A percentile compares a stretch with the other conserved stretches of the same genome.
These are phyloP conservation scores for Zygosaccharomyces gambellarensis DNA, from an alignment of 805 yeast species.

Conservation along the genomic window DNA sequence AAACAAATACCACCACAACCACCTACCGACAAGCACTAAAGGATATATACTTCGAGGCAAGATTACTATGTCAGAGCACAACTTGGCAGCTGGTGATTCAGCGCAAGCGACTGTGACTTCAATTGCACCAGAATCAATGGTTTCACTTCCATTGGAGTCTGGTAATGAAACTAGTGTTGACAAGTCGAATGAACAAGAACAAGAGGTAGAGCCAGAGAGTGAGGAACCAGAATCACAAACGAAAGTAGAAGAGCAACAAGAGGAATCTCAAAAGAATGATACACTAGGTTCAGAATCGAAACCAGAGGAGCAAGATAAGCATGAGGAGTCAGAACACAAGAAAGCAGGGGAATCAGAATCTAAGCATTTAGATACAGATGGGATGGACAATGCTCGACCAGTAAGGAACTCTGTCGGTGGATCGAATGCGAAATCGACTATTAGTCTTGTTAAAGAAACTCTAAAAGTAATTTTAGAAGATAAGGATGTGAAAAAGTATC, in stretches of 20 bases:
- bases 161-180: conserved; percentile 6
- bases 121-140: conserved; percentile 15
- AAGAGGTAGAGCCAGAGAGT: conserved; percentile 24
- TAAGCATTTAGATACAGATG: neutral
- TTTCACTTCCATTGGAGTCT: conserved; percentile 7
- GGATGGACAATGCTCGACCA: neutral
- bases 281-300: conserved; percentile 26
- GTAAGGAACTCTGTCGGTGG: conserved; percentile 2
- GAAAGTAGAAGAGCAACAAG: conserved; percentile 8
- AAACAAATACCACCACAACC: neutral
- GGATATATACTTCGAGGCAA: neutral
- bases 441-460: conserved; percentile 48
- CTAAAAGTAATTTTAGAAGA: conserved; percentile 51
- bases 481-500: conserved; percentile 55
- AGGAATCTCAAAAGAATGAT: conserved; percentile 26
- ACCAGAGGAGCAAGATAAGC: conserved; percentile 14
- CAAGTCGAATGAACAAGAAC: conserved; percentile 17
- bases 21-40: neutral
- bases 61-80: conserved; percentile 1
- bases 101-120: conserved; percentile 15
- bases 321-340: conserved; percentile 3
- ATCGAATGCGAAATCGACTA: conserved; percentile 32
- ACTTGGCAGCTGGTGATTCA: conserved; percentile 9
- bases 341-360: conserved; percentile 2
- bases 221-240: conserved; percentile 12